Conservation (phyloP, 495 filamentous ascomycete species). For the Aspergillus ellipticus region DNA sequence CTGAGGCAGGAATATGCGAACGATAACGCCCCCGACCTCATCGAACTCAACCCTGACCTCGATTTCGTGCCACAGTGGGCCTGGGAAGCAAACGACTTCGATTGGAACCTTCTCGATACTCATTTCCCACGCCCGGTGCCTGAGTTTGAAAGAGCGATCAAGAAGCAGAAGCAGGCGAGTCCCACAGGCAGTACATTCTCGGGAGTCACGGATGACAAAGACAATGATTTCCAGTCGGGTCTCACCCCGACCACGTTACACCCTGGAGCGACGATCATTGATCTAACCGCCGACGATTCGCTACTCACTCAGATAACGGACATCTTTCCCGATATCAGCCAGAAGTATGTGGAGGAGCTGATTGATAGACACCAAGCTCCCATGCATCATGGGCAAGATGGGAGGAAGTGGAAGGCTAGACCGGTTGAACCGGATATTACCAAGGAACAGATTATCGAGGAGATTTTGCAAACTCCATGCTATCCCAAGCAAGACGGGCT, state of each 20-base stretch:
- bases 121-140: not conserved
- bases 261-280: not conserved
- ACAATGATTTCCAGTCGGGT: not conserved
- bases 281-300: conserved; percentile 6
- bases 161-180: not conserved
- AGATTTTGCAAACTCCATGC: conserved; percentile 36
- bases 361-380: conserved; percentile 18
- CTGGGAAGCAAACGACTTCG: not conserved
- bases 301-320: conserved; percentile 39
- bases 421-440: conserved; percentile 4
- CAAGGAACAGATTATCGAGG: conserved; percentile 30
- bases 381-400: not conserved
- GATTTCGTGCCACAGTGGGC: not conserved
- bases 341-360: conserved; percentile 37
- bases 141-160: not conserved
- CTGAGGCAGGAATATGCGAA: not conserved
- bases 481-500: conserved; percentile 49
- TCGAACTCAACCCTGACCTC: not conserved
- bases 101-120: not conserved
- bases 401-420: conserved; percentile 2
- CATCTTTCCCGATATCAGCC: conserved; percentile 50
- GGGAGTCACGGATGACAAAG: not conserved
- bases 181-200: not conserved
- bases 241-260: not conserved
- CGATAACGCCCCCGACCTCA: not conserved